Evolutionary conservation across 1,139 yeast species (phyloP).

Genomic region (Suhomyces bolitotheri): DNA sequence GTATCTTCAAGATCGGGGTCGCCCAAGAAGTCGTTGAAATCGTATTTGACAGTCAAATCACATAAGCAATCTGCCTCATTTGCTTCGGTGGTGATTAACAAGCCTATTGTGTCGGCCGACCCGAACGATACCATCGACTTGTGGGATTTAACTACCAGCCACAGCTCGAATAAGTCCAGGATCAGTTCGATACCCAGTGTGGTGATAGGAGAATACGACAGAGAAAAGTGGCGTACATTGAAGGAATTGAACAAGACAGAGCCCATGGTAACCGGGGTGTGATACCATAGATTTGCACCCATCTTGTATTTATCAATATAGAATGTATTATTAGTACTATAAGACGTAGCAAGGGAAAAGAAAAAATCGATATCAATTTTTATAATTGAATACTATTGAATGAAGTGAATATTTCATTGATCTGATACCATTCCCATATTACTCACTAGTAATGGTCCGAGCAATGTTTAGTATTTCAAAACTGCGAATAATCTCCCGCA

Average conservation of each 20-base stretch:
- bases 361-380: no score
- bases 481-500: no score
- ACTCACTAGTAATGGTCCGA: no score
- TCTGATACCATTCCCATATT: no score
- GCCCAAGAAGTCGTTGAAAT: slow-evolving; percentile 32
- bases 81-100: slow-evolving; percentile 11
- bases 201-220: slow-evolving; percentile 63
- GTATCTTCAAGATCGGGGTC: slow-evolving; percentile 30
- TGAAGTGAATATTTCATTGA: no score
- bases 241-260: slow-evolving; percentile 24
- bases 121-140: slow-evolving; percentile 25
- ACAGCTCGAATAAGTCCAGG: slow-evolving; percentile 39
- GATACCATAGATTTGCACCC: neutral
- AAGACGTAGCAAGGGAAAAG: no score
- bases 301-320: no score
- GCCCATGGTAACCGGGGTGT: neutral
- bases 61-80: slow-evolving; percentile 19
- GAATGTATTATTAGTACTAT: neutral
- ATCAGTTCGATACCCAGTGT: slow-evolving; percentile 57
- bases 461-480: no score
- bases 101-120: slow-evolving; percentile 1
- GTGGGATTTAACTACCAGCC: slow-evolving; percentile 44
- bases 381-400: no score
- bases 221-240: slow-evolving; percentile 63
- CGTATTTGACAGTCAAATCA: slow-evolving; percentile 20